phyloP scores from a whole-genome alignment of 768 basidiomycete genomes.

The Trametes gibbosa region DNA sequence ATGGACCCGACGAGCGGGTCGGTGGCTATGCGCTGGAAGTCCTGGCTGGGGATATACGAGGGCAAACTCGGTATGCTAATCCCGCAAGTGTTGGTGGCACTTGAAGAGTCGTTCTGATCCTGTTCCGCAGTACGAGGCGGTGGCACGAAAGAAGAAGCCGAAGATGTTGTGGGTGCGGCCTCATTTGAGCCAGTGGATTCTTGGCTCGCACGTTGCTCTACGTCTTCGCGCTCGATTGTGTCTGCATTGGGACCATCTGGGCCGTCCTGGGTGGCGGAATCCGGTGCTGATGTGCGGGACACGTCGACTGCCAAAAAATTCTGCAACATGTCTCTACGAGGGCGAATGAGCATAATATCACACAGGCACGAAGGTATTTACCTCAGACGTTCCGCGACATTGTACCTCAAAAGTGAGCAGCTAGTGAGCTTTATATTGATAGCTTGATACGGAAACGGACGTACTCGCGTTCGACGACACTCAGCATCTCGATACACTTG shows the following conservation, averaged over 20 bases:
- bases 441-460: neutral
- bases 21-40: neutral
- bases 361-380: neutral
- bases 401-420: neutral
- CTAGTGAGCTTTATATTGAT: neutral
- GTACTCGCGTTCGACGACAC: slow-evolving; percentile 10
- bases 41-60: neutral
- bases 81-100: neutral
- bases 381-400: slow-evolving; percentile 1
- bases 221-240: neutral
- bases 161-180: too few relatives aligned
- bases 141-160: neutral
- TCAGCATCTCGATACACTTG: slow-evolving; percentile 34
- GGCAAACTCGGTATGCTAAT: neutral
- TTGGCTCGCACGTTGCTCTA: too few relatives aligned
- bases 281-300: neutral
- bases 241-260: too few relatives aligned
- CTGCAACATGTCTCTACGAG: slow-evolving; percentile 3
- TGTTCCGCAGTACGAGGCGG: neutral
- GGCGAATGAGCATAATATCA: neutral
- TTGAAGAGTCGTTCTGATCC: neutral
- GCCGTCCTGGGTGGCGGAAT: neutral
- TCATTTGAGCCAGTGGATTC: too few relatives aligned
- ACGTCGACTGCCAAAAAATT: neutral
- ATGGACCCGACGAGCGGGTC: neutral